Evolutionary conservation across 768 basidiomycete genomes (phyloP).

Genomic region (Suillus bovinus): DNA sequence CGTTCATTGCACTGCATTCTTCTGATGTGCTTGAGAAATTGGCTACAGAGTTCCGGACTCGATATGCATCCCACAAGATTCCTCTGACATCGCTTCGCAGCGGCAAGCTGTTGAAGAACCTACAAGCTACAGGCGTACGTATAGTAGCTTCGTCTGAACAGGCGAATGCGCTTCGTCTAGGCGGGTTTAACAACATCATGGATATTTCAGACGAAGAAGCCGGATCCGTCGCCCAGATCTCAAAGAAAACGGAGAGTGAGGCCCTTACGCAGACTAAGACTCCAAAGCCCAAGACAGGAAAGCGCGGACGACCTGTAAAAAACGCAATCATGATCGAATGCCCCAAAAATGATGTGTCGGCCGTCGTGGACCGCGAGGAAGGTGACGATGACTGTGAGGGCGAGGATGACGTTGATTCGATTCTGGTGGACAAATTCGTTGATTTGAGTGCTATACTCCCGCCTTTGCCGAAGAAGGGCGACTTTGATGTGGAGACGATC

Average conservation of each 20-base stretch:
- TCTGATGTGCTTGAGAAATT: slow-evolving; percentile 80
- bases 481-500: slow-evolving; percentile 82
- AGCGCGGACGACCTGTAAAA: slow-evolving; percentile 6
- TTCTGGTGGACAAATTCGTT: slow-evolving; percentile 61
- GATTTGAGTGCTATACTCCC: slow-evolving; percentile 75
- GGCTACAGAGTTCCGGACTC: slow-evolving; percentile 72
- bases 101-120: slow-evolving; percentile 37
- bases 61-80: slow-evolving; percentile 73
- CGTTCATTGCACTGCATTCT: slow-evolving; percentile 90
- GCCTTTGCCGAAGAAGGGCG: slow-evolving; percentile 79
- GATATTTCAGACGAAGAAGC: slow-evolving; percentile 38
- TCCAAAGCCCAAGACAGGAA: slow-evolving; percentile 33
- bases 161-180: slow-evolving; percentile 28
- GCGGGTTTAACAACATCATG: slow-evolving; percentile 35
- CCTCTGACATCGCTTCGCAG: slow-evolving; percentile 52
- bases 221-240: slow-evolving; percentile 28
- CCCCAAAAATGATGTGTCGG: slow-evolving; percentile 15
- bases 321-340: slow-evolving; percentile 11
- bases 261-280: slow-evolving; percentile 12
- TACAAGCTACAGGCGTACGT: slow-evolving; percentile 45
- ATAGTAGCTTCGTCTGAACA: slow-evolving; percentile 44
- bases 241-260: slow-evolving; percentile 14
- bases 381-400: slow-evolving; percentile 22
- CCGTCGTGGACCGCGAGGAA: slow-evolving; percentile 21
- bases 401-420: slow-evolving; percentile 21